Base-by-base conservation (phyloP, 108 stramenopile genomes). In the Ochromonas danica region DNA sequence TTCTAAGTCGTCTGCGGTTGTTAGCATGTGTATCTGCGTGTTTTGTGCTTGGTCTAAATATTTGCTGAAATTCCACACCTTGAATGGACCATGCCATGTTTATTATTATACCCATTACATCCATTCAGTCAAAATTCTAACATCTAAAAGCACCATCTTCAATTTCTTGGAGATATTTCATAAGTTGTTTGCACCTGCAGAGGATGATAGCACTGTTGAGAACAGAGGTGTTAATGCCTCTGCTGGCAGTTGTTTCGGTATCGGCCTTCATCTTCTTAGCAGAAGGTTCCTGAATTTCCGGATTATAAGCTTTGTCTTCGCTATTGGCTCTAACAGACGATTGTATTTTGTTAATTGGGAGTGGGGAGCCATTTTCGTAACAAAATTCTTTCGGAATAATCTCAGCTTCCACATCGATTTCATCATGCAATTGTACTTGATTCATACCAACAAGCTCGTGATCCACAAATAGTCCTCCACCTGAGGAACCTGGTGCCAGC, bases 81-180 rank as follows among this genome's bases (percentile, higher is more conserved):
- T 57, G 51, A 57, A 57, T 57, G 51, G 51, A 57, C 51, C 51
- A 57, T 57, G 51, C 51, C 51, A 57, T 57, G 51, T 57, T 57
- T 57, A 57, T 57, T 57, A 57, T 57, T 57, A 57, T 57, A 57
- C 51, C 51, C 51, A 57, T 57, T 57, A 57, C 51, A 57, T 57
- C 51, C 51, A 57, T 57, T 57, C 51, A 57, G 51, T 57, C 51
- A 57, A 57, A 57, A 57, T 57, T 57, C 51, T 57, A 57, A 57
- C 51, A 57, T 57, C 51, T 57, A 57, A 57, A 57, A 57, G 51
- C 51, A 57, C 51, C 51, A 57, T 57, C 51, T 57, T 57, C 51
- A 57, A 57, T 57, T 57, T 57, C 51, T 57, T 57, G 51, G 51
- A 57, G 51, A 57, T 57, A 57, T 57, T 57, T 57, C 51, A 57